Percentiles rank a stretch among this genome's conserved stretches.
Conservation (phyloP, 177 flowering plant genomes). For the Telopea speciosissima region DNA sequence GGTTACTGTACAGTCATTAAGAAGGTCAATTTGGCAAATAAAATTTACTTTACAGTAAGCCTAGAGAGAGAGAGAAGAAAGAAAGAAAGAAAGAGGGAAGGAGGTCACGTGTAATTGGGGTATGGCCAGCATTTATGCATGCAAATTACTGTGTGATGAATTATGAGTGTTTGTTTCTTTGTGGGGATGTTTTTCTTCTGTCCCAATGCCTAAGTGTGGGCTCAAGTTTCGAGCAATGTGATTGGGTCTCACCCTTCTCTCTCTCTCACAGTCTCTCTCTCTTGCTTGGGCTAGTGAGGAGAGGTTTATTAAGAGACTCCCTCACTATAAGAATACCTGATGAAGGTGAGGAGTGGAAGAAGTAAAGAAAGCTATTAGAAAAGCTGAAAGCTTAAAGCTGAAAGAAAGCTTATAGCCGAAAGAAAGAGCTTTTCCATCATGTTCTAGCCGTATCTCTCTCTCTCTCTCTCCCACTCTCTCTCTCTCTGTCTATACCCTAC, state of each 20-base stretch:
- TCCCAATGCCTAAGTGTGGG: conserved; percentile 33
- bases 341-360: conserved; percentile 22
- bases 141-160: conserved; percentile 46
- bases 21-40: conserved; percentile 15
- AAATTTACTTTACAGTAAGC: neutral
- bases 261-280: conserved; percentile 6
- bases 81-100: conserved; percentile 6
- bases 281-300: conserved; percentile 2
- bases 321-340: conserved; percentile 18
- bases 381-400: conserved; percentile 34
- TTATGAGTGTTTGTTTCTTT: conserved; percentile 48
- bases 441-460: conserved; percentile 22
- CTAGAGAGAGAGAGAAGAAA: neutral
- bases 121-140: conserved; percentile 38
- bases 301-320: conserved; percentile 13
- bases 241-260: conserved; percentile 33
- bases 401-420: conserved; percentile 47
- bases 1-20: neutral
- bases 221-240: conserved; percentile 42
- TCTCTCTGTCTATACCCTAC: conserved; percentile 5
- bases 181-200: conserved; percentile 37
- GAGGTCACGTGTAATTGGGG: conserved; percentile 35
- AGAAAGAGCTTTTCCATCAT: conserved; percentile 25
- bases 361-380: conserved; percentile 22
- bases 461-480: conserved; percentile 4